phyloP scores from a whole-genome alignment of 2,329 filamentous ascomycete species.

The Teratosphaeria nubilosa region DNA sequence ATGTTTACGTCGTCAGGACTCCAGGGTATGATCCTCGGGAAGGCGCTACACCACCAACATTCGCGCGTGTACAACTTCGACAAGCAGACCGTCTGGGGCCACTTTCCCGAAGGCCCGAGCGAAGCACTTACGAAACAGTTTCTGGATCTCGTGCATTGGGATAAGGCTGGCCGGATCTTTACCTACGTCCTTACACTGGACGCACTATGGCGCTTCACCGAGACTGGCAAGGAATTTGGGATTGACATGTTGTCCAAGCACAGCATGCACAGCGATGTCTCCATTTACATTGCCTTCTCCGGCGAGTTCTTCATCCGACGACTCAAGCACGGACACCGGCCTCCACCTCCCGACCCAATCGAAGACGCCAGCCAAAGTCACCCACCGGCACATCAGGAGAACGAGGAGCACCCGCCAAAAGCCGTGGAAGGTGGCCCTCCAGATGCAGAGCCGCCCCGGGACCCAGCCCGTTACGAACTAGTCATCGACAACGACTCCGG shows the following conservation, averaged over 20 bases:
- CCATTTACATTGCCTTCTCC: slow-evolving; percentile 80
- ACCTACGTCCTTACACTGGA: slow-evolving; percentile 89
- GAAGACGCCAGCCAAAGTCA: slow-evolving; percentile 34
- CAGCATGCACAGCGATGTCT: slow-evolving; percentile 92
- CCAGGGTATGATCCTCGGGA: slow-evolving; percentile 69
- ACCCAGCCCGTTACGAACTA: slow-evolving; percentile 63
- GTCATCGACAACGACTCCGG: slow-evolving; percentile 93
- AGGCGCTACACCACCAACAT: slow-evolving; percentile 83
- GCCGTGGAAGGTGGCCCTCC: slow-evolving; percentile 39
- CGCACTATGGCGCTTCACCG: slow-evolving; percentile 78
- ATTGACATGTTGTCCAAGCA: slow-evolving; percentile 91
- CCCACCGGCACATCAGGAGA: slow-evolving; percentile 27
- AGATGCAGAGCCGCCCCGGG: slow-evolving; percentile 34
- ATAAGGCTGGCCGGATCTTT: slow-evolving; percentile 75
- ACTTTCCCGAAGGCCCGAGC: slow-evolving; percentile 50
- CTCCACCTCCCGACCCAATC: slow-evolving; percentile 34
- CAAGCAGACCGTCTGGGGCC: slow-evolving; percentile 60
- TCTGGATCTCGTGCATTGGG: slow-evolving; percentile 75
- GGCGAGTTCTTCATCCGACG: slow-evolving; percentile 87
- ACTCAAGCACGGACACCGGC: slow-evolving; percentile 41
- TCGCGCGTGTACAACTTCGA: slow-evolving; percentile 82
- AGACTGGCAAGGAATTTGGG: slow-evolving; percentile 90
- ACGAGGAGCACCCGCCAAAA: slow-evolving; percentile 43
- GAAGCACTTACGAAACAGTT: slow-evolving; percentile 67
- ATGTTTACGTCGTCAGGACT: slow-evolving; percentile 78